Conservation (phyloP, 495 filamentous ascomycete genomes). For the Xylaria curta region DNA sequence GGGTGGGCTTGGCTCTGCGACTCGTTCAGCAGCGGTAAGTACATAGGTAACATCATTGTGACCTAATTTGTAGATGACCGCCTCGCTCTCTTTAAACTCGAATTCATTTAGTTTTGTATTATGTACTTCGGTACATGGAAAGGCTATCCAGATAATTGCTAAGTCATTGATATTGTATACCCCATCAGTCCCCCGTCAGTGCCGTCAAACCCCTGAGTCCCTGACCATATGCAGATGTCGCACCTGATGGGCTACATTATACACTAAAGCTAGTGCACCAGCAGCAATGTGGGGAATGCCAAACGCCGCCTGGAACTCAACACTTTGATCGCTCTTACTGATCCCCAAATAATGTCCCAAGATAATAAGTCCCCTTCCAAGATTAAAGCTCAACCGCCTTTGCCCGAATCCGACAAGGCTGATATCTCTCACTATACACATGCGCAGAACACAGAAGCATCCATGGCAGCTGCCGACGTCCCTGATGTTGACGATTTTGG, state of each 20-base stretch:
- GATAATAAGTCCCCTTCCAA: background rate
- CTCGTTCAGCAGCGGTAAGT: background rate
- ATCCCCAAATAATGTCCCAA: background rate
- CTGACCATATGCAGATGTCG: background rate
- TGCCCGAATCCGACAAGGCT: constrained; percentile 23
- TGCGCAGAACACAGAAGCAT: constrained; percentile 34
- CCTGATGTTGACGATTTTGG: constrained; percentile 63
- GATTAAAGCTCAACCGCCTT: constrained; percentile 27
- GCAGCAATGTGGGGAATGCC: constrained; percentile 24
- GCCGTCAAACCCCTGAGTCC: background rate
- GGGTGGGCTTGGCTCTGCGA: background rate
- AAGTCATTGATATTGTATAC: background rate
- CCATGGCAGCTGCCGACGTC: constrained; percentile 44
- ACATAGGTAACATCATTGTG: no score
- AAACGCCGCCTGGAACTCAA: constrained; percentile 20
- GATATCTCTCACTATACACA: constrained; percentile 32
- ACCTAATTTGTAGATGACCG: background rate
- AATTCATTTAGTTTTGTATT: background rate
- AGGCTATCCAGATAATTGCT: background rate
- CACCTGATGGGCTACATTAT: background rate
- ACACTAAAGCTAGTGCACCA: constrained; percentile 1
- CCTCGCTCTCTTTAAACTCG: background rate
- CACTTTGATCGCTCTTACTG: constrained; percentile 11
- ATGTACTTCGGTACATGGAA: background rate
- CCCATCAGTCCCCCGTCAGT: background rate